Evolutionary conservation across 2,329 filamentous ascomycete genomes (phyloP).

Genomic region (Aureobasidium melanogenum): DNA sequence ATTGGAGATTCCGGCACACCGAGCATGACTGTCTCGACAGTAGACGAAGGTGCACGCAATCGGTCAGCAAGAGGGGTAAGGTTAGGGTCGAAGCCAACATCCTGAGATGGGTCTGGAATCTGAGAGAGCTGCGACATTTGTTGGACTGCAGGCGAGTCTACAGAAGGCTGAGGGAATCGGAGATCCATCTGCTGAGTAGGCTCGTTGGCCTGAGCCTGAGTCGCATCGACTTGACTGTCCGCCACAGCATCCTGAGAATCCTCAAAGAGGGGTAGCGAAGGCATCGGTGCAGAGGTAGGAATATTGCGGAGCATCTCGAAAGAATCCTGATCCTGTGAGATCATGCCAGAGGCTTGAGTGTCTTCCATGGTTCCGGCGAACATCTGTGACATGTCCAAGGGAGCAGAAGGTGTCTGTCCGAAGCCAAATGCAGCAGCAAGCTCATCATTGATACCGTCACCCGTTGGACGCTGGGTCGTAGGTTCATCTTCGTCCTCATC

Average conservation of each 20-base stretch:
- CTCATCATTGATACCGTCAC: constrained; percentile 25
- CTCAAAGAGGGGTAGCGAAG: constrained; percentile 22
- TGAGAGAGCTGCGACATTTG: constrained; percentile 53
- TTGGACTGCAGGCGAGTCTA: constrained; percentile 27
- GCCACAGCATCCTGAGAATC: constrained; percentile 28
- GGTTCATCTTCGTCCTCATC: constrained; percentile 24
- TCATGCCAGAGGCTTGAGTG: constrained; percentile 23
- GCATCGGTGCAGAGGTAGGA: constrained; percentile 24
- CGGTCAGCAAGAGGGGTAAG: constrained; percentile 27
- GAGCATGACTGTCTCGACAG: constrained; percentile 59
- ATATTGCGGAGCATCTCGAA: constrained; percentile 26
- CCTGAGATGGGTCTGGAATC: constrained; percentile 69
- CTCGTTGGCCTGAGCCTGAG: constrained; percentile 15
- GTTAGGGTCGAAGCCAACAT: constrained; percentile 69
- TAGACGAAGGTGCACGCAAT: constrained; percentile 54
- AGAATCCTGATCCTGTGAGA: constrained; percentile 37
- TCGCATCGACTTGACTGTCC: constrained; percentile 14
- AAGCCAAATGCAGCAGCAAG: constrained; percentile 31
- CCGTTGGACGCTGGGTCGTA: not conserved
- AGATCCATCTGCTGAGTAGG: constrained; percentile 29
- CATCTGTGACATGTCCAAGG: constrained; percentile 74
- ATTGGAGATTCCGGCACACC: constrained; percentile 56
- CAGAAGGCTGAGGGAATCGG: constrained; percentile 24
- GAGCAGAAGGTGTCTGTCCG: constrained; percentile 25
- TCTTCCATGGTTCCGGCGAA: constrained; percentile 80